Evolutionary conservation across 2,329 filamentous ascomycete genomes (phyloP).

Genomic region (Thielaviopsis musarum): DNA sequence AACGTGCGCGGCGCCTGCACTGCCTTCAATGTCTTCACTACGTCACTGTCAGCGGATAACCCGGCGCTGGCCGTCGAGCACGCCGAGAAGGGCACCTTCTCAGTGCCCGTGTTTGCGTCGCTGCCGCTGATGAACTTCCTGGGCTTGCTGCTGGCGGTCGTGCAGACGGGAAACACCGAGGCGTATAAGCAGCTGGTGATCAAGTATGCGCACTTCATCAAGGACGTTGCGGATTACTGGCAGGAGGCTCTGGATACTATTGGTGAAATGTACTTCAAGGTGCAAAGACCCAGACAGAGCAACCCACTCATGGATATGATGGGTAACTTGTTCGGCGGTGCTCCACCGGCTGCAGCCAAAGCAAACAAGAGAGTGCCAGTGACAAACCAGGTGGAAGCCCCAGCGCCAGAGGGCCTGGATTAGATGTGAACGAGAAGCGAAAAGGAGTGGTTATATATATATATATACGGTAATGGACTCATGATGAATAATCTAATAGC

Average conservation of each 20-base stretch:
- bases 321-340: slow-evolving; percentile 77
- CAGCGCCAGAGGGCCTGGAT: slow-evolving; percentile 42
- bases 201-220: slow-evolving; percentile 66
- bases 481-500: background rate
- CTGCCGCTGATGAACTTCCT: slow-evolving; percentile 94
- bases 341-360: slow-evolving; percentile 17
- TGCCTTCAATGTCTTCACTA: slow-evolving; percentile 49
- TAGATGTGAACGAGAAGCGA: slow-evolving; percentile 18
- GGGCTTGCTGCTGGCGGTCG: slow-evolving; percentile 62
- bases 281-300: slow-evolving; percentile 71
- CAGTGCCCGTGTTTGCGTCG: slow-evolving; percentile 71
- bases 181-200: slow-evolving; percentile 65
- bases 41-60: slow-evolving; percentile 24
- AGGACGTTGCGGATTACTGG: slow-evolving; percentile 57
- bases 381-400: slow-evolving; percentile 29
- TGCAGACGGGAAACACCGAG: slow-evolving; percentile 63
- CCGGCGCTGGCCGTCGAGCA: slow-evolving; percentile 55
- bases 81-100: slow-evolving; percentile 56
- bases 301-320: slow-evolving; percentile 98
- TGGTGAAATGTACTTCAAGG: slow-evolving; percentile 93
- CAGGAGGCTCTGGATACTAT: slow-evolving; percentile 69
- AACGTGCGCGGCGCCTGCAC: slow-evolving; percentile 82
- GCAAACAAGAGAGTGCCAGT: slow-evolving; percentile 23
- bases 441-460: background rate
- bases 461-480: background rate